Base-by-base conservation (phyloP, 495 filamentous ascomycete genomes). In the Aspergillus panamensis region DNA sequence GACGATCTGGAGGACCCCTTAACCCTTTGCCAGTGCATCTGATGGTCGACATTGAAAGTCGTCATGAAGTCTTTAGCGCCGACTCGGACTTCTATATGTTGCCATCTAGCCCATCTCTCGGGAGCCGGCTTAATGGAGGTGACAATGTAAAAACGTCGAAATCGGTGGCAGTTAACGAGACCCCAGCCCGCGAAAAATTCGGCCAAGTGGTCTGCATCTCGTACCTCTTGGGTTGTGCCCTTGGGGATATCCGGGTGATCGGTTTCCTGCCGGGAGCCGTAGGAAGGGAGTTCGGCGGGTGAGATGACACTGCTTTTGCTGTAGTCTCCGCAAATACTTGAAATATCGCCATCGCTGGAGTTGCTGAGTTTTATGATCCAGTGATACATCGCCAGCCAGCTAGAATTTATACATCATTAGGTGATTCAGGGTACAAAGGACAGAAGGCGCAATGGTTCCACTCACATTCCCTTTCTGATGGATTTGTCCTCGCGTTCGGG, bases 161-260 rank as follows among this genome's bases (percentile, higher is more conserved):
- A 76, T 3, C 65, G 61, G n/a, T 72, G 59, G 6, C 63, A 51
- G 37, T 77, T 65, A 9, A 72, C 42, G 1, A 75, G 49, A 1
- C 66, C 59, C 76, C 74, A 80, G 5, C 76, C 75, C 3, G 77
- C 74, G 51, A 80, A 78, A 31, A 74, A 69, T 53, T 78, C 71
- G 2, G 71, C 64, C 8, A 81, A 62, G 35, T 72, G 66, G 51
- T 76, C 70, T 14, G 73, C 60, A 20, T 79, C 65, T 35, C 62
- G 60, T 9, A 70, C 58, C 2, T 57, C 49, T 29, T 68, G 69
- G 20, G 51, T 66, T 1, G 67, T 48, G 9, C 58, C 64, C 32
- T 40, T 61, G 2, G 66, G 64, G 9, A 70, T 59, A 1, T 56
- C 48, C 2, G 60, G 59, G n/a, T 57, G 40, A 20, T 65, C 60